phyloP scores from a whole-genome alignment of 306 rosid species.

The Acacia melanoxylon region DNA sequence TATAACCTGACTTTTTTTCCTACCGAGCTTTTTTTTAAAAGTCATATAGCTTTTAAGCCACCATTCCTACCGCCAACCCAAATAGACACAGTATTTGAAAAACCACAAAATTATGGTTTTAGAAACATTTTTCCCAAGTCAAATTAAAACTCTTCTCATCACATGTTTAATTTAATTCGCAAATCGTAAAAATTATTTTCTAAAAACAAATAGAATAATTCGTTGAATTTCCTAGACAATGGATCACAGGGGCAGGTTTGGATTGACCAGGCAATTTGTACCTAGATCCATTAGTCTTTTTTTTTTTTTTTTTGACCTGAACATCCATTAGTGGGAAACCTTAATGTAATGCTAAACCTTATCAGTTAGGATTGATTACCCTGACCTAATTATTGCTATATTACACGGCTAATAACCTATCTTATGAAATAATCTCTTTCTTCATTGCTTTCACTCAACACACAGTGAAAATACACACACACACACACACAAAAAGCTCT shows the following conservation, averaged over 20 bases:
- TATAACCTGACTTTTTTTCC: too few species aligned
- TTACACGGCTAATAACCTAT: background rate
- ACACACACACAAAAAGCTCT: too few species aligned
- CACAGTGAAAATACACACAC: background rate
- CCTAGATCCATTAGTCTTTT: background rate
- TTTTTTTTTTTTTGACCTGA: background rate
- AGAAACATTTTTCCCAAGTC: too few species aligned
- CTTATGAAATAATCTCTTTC: background rate
- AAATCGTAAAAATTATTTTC: too few species aligned
- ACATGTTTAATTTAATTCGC: too few species aligned
- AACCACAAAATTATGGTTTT: too few species aligned
- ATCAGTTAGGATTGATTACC: background rate
- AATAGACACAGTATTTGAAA: too few species aligned
- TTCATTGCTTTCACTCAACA: background rate
- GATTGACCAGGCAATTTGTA: background rate
- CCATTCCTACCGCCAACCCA: too few species aligned
- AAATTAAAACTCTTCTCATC: too few species aligned
- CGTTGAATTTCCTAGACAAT: slow-evolving; percentile 21
- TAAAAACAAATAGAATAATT: too few species aligned
- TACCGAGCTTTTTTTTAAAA: too few species aligned
- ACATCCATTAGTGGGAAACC: slow-evolving; percentile 5
- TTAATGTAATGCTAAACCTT: background rate
- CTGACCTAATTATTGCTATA: background rate
- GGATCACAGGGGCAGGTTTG: background rate
- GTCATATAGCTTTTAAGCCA: too few species aligned